Conservation (phyloP, 2,329 filamentous ascomycete species). For the Drechmeria coniospora region DNA sequence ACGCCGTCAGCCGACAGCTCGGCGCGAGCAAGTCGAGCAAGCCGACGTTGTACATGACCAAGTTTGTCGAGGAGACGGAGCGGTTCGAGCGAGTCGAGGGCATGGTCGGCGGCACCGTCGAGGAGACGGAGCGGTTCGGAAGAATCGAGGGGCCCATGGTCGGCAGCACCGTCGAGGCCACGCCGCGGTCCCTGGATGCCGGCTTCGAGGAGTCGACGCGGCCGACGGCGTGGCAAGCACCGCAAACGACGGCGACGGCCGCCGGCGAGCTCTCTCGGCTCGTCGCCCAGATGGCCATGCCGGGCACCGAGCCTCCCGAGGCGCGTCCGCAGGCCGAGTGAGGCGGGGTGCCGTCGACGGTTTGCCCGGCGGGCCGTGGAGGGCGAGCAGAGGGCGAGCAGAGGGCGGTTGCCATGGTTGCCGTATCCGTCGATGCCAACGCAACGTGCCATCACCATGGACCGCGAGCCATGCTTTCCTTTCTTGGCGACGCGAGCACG, state of each 20-base stretch:
- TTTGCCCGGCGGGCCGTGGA: no score
- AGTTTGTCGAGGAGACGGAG: conserved; percentile 29
- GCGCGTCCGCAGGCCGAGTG: background rate
- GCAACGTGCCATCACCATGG: no score
- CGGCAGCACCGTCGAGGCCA: background rate
- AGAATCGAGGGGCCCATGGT: background rate
- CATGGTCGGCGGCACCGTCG: conserved; percentile 18
- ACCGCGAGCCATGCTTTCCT: no score
- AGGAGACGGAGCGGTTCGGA: conserved; percentile 24
- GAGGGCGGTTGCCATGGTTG: no score
- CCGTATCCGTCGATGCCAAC: no score
- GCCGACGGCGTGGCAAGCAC: background rate
- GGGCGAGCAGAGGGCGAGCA: no score
- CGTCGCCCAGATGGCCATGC: background rate
- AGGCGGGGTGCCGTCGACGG: background rate
- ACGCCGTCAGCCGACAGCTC: conserved; percentile 62
- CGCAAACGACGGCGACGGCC: background rate
- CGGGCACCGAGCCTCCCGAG: background rate
- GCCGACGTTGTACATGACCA: conserved; percentile 33
- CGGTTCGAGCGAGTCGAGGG: conserved; percentile 22
- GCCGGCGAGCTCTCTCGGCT: background rate
- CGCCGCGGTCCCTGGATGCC: background rate
- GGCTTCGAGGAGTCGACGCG: background rate
- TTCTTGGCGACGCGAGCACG: no score
- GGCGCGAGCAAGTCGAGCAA: conserved; percentile 23